Evolutionary conservation across 345 rosid genomes (phyloP), one percentile per base, ranked within the genome.

Genomic region (Murraya koenigii): DNA sequence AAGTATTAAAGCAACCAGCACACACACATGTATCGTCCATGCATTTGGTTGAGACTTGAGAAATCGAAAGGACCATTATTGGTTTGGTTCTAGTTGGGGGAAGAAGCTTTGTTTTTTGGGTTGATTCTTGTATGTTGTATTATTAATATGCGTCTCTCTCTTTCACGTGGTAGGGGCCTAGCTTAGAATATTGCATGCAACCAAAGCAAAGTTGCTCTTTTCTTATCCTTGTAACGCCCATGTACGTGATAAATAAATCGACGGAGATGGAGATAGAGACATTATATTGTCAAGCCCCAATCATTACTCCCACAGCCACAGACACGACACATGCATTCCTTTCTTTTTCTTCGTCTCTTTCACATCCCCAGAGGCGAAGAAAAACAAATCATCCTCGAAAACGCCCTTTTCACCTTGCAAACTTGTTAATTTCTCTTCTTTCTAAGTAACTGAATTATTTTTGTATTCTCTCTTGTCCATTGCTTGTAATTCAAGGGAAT

Each of bases 161-260:
- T 63, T 33, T 79, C 87, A 85, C 85, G 54, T 82, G 87, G 85
- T 75, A 70, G 82, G 84, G 84, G 55, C 47, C 69, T 8, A 38
- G 69, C 56, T 44, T 44, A 52, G 38, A 70, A 15, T 19, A 32
- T 19, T 75, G 35, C 77, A 64, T 78, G 69, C 72, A 77, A 69
- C 35, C 66, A 76, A 71, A 79, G 61, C 66, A 15, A 62, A 63
- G 35, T 10, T n/a, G 44, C 5, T 30, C 17, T 32, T 69, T 49
- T 23, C 74, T 79, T 72, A 78, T 69, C 82, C 72, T 80, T 28
- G 4, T 47, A 7, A 14, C 17, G 13, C 26, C 56, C 7, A 69
- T 33, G 17, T 1, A 13, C 14, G 49, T 10, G 6, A 44, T 4
- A n/a, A 55, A 56, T 35, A 38, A 32, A 61, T 39, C 7, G 14